Evolutionary conservation across 2,329 filamentous ascomycete genomes (phyloP).

Genomic region (Aspergillus luchuensis): DNA sequence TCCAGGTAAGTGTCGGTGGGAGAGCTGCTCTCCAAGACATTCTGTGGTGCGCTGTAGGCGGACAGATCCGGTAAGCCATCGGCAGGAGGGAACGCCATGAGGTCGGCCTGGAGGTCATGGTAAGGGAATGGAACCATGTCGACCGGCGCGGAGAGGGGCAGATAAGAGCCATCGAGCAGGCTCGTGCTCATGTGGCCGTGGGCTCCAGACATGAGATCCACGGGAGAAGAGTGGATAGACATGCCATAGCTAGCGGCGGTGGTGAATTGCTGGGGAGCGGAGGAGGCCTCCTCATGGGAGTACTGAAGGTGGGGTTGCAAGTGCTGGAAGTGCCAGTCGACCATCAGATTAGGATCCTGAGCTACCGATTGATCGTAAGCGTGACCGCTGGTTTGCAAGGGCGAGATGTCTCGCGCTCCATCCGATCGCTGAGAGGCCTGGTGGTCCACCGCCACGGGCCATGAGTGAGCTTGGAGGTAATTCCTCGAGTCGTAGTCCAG

Average conservation of each 20-base stretch:
- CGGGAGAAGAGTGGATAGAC: conserved; percentile 49
- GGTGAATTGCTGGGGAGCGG: conserved; percentile 58
- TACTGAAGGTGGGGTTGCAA: conserved; percentile 44
- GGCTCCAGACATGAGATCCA: conserved; percentile 58
- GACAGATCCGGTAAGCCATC: conserved; percentile 52
- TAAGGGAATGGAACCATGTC: conserved; percentile 70
- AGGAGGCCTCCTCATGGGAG: conserved; percentile 55
- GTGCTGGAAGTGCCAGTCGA: conserved; percentile 51
- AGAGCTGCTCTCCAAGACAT: conserved; percentile 59
- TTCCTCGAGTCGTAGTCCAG: conserved; percentile 52
- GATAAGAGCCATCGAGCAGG: conserved; percentile 66
- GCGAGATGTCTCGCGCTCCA: conserved; percentile 44
- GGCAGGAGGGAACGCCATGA: conserved; percentile 55
- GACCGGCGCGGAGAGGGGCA: conserved; percentile 56
- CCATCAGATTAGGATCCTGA: conserved; percentile 47
- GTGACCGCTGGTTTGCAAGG: conserved; percentile 48
- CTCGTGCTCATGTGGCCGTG: conserved; percentile 64
- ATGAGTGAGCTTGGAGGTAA: conserved; percentile 47
- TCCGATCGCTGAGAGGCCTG: conserved; percentile 42
- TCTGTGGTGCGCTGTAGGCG: conserved; percentile 40
- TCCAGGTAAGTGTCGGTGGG: conserved; percentile 81
- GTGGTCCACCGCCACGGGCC: conserved; percentile 48
- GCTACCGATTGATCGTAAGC: conserved; percentile 46
- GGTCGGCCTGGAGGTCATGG: conserved; percentile 75
- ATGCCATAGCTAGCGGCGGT: conserved; percentile 60